Percentiles rank a stretch among this genome's conserved stretches.
These are phyloP conservation scores for Mrakia frigida DNA, from an alignment of 768 basidiomycete species.

Conservation along the genomic window DNA sequence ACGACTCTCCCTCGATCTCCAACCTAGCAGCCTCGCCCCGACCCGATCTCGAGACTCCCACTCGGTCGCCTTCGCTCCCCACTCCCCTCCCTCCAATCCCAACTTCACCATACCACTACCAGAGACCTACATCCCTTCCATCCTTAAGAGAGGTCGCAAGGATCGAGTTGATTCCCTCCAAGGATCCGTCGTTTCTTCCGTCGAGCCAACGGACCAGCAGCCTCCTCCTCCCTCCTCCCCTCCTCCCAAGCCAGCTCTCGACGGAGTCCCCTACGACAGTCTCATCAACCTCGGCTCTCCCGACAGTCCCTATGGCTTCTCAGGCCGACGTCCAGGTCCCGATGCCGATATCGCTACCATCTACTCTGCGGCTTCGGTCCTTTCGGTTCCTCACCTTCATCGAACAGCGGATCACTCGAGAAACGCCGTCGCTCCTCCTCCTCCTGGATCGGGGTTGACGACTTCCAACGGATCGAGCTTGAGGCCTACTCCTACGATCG, in stretches of 20 bases:
- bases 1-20: constrained; percentile 33
- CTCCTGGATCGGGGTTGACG: not conserved
- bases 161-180: constrained; percentile 36
- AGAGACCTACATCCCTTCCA: not conserved
- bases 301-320: constrained; percentile 50
- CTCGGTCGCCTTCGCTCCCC: constrained; percentile 40
- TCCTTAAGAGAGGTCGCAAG: constrained; percentile 13
- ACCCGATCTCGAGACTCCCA: constrained; percentile 36
- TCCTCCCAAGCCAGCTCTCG: constrained; percentile 41
- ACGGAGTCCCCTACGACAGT: constrained; percentile 63
- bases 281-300: constrained; percentile 65
- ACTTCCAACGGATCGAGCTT: not conserved
- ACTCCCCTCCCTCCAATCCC: constrained; percentile 27
- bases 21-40: constrained; percentile 21
- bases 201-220: constrained; percentile 25
- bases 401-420: not conserved
- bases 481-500: constrained; percentile 10
- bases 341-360: constrained; percentile 34
- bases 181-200: constrained; percentile 37
- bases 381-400: not conserved
- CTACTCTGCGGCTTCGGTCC: constrained; percentile 31
- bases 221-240: not conserved
- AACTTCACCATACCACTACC: not conserved
- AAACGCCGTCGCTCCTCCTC: not conserved
- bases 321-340: constrained; percentile 30